phyloP scores from a whole-genome alignment of 768 basidiomycete genomes.

The Lentinula detonsa region DNA sequence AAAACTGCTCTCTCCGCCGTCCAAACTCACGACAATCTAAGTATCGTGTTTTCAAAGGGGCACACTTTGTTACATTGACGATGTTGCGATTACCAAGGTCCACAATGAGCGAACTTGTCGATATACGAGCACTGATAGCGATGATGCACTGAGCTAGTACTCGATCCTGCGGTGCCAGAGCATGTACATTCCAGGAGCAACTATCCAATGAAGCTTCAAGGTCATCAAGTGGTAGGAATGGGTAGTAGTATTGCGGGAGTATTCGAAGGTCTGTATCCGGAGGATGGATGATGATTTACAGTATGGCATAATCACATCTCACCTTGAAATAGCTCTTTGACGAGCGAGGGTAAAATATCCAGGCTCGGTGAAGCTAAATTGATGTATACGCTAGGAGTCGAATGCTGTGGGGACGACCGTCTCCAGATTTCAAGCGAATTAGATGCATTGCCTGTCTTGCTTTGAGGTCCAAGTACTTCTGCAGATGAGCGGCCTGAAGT shows the following conservation, averaged over 20 bases:
- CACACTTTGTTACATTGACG: background rate
- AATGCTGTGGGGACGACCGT: background rate
- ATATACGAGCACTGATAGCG: constrained; percentile 5
- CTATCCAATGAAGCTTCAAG: background rate
- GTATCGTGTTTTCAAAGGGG: background rate
- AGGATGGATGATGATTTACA: background rate
- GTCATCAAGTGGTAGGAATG: background rate
- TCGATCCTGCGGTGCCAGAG: constrained; percentile 4
- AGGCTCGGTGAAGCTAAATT: background rate
- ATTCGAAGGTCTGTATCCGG: background rate
- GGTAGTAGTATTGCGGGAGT: background rate
- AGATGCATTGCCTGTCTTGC: background rate
- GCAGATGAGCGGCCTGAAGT: background rate
- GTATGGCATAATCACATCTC: background rate
- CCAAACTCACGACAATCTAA: background rate
- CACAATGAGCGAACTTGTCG: constrained; percentile 5
- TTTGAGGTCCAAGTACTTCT: background rate
- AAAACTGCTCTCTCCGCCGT: background rate
- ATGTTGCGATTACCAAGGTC: background rate
- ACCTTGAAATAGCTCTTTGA: constrained; percentile 7
- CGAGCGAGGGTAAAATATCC: background rate
- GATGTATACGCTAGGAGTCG: background rate
- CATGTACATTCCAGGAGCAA: constrained; percentile 2
- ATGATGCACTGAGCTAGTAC: constrained; percentile 10
- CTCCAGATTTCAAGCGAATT: background rate